A percentile compares a stretch with the other conserved stretches of the same genome.
Evolutionary conservation across 495 filamentous ascomycete genomes (phyloP).

Genomic region (Podospora didyma): DNA sequence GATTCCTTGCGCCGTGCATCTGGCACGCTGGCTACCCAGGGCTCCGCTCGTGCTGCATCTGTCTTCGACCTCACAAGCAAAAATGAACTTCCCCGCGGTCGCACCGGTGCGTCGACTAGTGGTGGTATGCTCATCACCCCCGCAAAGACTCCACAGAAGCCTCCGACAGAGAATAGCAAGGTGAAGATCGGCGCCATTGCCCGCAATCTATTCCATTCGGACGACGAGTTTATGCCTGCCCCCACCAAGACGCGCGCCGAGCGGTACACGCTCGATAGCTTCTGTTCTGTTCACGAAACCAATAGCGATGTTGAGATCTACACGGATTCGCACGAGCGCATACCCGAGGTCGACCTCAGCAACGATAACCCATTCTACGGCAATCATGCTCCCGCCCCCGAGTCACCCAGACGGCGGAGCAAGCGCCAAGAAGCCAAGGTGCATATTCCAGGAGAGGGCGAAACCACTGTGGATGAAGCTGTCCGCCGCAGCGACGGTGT

Average conservation of each 20-base stretch:
- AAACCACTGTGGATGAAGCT: constrained; percentile 57
- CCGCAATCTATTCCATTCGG: constrained; percentile 65
- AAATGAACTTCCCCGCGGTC: not conserved
- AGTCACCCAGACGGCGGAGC: constrained; percentile 37
- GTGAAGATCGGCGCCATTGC: constrained; percentile 60
- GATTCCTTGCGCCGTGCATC: constrained; percentile 38
- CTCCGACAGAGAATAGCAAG: constrained; percentile 48
- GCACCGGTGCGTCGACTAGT: constrained; percentile 1
- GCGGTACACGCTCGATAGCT: constrained; percentile 66
- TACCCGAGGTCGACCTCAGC: constrained; percentile 65
- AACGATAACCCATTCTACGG: constrained; percentile 75
- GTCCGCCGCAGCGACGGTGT: constrained; percentile 71
- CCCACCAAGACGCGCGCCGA: constrained; percentile 51
- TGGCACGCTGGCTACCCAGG: constrained; percentile 30
- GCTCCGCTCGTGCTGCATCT: not conserved
- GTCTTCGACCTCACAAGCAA: not conserved
- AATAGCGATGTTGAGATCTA: constrained; percentile 71
- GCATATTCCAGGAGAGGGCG: constrained; percentile 48
- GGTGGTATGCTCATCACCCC: constrained; percentile 77
- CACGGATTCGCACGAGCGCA: constrained; percentile 82
- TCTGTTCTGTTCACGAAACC: constrained; percentile 50
- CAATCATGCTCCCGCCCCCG: constrained; percentile 24
- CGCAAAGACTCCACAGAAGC: constrained; percentile 80
- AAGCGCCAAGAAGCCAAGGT: constrained; percentile 37
- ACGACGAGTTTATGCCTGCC: constrained; percentile 55